phyloP scores from a whole-genome alignment of 768 basidiomycete genomes.

The Harrya chromipes region DNA sequence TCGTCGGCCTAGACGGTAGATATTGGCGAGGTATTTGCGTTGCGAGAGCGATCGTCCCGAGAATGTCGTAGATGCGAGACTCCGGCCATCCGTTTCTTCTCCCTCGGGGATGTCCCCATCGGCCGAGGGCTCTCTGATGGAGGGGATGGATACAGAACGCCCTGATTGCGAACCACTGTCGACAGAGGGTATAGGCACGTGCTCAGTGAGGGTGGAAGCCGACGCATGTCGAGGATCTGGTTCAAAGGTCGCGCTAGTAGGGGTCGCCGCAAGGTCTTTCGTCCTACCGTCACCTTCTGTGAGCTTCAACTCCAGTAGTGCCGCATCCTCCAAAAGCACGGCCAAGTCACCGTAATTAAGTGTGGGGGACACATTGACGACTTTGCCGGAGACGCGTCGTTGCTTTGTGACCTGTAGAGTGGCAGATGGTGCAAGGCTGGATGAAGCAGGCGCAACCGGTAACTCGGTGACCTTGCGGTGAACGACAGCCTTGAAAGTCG shows the following conservation, averaged over 20 bases:
- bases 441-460: constrained; percentile 14
- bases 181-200: constrained; percentile 8
- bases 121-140: constrained; percentile 27
- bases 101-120: constrained; percentile 24
- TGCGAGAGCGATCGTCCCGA: constrained; percentile 51
- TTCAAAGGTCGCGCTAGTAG: constrained; percentile 25
- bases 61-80: constrained; percentile 38
- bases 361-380: constrained; percentile 39
- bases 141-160: constrained; percentile 30
- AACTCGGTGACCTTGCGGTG: constrained; percentile 51
- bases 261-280: constrained; percentile 18
- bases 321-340: constrained; percentile 53
- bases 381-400: constrained; percentile 20
- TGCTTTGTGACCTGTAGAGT: constrained; percentile 30
- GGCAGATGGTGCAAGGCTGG: constrained; percentile 16
- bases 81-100: constrained; percentile 29
- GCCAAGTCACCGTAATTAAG: constrained; percentile 54
- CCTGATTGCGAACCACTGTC: constrained; percentile 23
- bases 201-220: constrained; percentile 22
- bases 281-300: constrained; percentile 38
- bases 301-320: constrained; percentile 53
- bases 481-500: constrained; percentile 54
- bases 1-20: constrained; percentile 41
- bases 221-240: constrained; percentile 19
- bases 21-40: constrained; percentile 45